Base-by-base conservation (phyloP, 2,329 filamentous ascomycete species). In the Fusarium sp. region DNA sequence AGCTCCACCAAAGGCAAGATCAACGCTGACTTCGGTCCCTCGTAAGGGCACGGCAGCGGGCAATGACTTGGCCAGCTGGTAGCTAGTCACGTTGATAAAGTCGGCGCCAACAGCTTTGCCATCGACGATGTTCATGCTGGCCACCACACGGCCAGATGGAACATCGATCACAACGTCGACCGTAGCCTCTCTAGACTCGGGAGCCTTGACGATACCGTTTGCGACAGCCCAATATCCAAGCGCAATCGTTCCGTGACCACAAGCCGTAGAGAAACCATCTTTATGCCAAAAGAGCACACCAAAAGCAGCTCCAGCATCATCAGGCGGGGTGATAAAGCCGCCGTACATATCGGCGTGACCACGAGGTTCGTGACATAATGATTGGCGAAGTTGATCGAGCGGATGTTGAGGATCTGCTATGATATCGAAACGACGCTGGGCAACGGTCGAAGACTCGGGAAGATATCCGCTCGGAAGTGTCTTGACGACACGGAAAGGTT, bases 251-350 rank as follows among this genome's bases (percentile, higher is more conserved):
- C 77, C 78, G 9, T 80, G 78, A 2, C 77, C 78, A 5, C 78
- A 79, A 0, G 78, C 78, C 0, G 78, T 79, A 1, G 78, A 80
- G 59, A 79, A 79, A 8, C 78, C 78, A 39, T 80, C 77, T 13
- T 78, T 80, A 22, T 80, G 78, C 78, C 78, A 80, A 48, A 80
- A 80, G 1, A 80, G 20, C 2, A 80, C 78, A 4, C 78, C 77
- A 27, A 78, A 79, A 5, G 69, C 59, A 20, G 78, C 78, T 1
- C 71, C 73, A 0, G 50, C 4, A 43, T 80, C 75, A 43, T 80
- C 60, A 0, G 78, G 71, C 0, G 75, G 72, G 0, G 68, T 78
- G 10, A 80, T 77, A 6, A 80, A 80, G 6, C 73, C 71, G 1
- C 78, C 77, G 3, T 80, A 80, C 77, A 80, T 80, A 8, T 78